Evolutionary conservation across 805 yeast genomes (phyloP).

Genomic region (Kluyveromyces aestuarii): DNA sequence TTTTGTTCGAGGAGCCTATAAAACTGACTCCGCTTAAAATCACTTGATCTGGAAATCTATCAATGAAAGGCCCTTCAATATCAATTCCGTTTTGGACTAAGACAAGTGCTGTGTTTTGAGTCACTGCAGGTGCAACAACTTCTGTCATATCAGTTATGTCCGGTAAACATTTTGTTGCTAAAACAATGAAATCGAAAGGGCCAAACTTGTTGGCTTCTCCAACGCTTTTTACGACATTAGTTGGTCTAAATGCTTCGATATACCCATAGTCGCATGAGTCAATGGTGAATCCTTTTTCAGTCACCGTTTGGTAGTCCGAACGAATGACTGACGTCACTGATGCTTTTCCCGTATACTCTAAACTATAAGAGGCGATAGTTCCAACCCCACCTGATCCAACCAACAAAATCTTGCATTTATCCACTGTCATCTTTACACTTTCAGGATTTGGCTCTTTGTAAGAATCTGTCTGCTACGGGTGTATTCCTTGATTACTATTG

Average conservation of each 20-base stretch:
- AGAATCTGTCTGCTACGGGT: no score
- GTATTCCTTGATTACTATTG: neutral
- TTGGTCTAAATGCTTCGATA: constrained; percentile 41
- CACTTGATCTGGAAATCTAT: constrained; percentile 39
- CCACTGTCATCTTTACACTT: neutral
- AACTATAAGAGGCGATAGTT: constrained; percentile 53
- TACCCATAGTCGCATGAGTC: constrained; percentile 50
- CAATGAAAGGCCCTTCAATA: constrained; percentile 42
- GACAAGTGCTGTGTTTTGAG: constrained; percentile 36
- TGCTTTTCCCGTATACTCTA: constrained; percentile 37
- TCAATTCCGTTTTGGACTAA: constrained; percentile 57
- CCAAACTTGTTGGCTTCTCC: constrained; percentile 31
- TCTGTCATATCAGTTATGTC: constrained; percentile 48
- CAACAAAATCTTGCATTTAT: constrained; percentile 34
- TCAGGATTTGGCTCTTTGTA: no score
- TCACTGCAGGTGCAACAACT: constrained; percentile 40
- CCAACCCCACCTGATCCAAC: constrained; percentile 81
- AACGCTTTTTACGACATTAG: constrained; percentile 29
- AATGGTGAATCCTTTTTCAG: constrained; percentile 41
- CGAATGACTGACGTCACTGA: constrained; percentile 50
- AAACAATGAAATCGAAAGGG: constrained; percentile 45
- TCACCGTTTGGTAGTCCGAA: constrained; percentile 44
- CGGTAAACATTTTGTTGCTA: constrained; percentile 57
- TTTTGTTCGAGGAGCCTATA: constrained; percentile 43
- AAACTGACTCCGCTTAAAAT: constrained; percentile 51